Evolutionary conservation across 164 flowering plant species (phyloP).

Genomic region (Vitis riparia): DNA sequence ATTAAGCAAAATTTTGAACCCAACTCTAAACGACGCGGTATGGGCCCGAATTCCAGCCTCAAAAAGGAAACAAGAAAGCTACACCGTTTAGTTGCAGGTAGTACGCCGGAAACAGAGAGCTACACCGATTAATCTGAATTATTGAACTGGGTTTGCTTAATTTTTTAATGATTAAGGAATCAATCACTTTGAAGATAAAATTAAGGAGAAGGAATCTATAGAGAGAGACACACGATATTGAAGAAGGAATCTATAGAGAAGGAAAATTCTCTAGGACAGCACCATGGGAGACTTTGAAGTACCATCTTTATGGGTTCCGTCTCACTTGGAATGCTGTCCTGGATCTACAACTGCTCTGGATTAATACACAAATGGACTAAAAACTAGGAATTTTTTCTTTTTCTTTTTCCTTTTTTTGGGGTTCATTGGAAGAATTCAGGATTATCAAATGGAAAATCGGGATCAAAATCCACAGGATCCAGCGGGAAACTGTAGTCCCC

Average conservation of each 20-base stretch:
- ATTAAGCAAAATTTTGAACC: no score
- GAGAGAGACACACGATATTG: neutral
- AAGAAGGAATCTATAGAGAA: conserved; percentile 13
- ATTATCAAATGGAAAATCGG: conserved; percentile 34
- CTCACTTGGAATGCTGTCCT: neutral
- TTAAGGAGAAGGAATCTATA: neutral
- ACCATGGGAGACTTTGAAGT: neutral
- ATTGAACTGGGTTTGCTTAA: no score
- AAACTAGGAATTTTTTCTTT: neutral
- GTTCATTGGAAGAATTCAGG: conserved; percentile 13
- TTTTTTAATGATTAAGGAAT: no score
- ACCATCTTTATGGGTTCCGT: no score
- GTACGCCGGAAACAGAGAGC: no score
- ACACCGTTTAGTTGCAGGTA: no score
- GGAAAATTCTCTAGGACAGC: conserved; percentile 5
- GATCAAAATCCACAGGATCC: conserved; percentile 40
- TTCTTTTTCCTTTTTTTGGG: neutral
- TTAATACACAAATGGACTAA: neutral
- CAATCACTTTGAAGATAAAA: neutral
- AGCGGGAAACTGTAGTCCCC: conserved; percentile 34
- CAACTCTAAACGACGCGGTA: no score
- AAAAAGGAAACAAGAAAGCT: no score
- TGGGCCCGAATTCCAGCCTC: no score
- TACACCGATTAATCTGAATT: no score
- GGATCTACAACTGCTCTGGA: neutral